These are phyloP conservation scores for Coemansia nantahalensis DNA, from an alignment of 192 early-diverging fungal genomes.

Conservation along the genomic window DNA sequence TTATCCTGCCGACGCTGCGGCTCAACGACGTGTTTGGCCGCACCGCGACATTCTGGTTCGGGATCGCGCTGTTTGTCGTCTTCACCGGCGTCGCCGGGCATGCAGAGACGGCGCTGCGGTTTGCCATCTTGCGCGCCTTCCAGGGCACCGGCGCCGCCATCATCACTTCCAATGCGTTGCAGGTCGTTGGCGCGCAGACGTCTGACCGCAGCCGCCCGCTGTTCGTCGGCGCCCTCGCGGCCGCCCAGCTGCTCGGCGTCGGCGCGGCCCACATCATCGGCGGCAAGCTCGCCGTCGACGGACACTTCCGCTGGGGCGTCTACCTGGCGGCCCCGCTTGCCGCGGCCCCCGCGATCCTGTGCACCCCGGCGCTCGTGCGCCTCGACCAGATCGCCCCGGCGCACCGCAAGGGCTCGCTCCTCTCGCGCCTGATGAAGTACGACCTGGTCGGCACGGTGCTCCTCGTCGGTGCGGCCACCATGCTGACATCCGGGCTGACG, in stretches of 20 bases:
- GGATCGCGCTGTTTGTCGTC: constrained; percentile 26
- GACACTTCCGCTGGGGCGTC: constrained; percentile 32
- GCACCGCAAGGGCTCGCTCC: constrained; percentile 17
- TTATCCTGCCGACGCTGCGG: constrained; percentile 33
- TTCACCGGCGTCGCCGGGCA: constrained; percentile 34
- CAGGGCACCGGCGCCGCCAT: constrained; percentile 45
- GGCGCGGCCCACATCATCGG: constrained; percentile 43
- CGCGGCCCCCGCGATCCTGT: constrained; percentile 29
- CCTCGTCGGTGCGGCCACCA: constrained; percentile 35
- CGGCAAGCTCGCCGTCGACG: constrained; percentile 36
- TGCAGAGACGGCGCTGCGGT: constrained; percentile 16
- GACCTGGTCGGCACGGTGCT: constrained; percentile 33
- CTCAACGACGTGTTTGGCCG: constrained; percentile 29
- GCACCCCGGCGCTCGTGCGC: constrained; percentile 30
- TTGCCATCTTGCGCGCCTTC: constrained; percentile 37
- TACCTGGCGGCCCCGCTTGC: constrained; percentile 44
- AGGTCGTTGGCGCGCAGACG: constrained; percentile 19
- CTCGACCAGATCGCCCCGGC: constrained; percentile 14
- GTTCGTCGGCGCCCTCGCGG: constrained; percentile 23
- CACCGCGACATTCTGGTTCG: constrained; percentile 32
- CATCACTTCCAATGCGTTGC: constrained; percentile 14
- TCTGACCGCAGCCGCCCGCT: constrained; percentile 37
- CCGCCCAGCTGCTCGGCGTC: constrained; percentile 41
- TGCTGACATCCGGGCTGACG: constrained; percentile 37
- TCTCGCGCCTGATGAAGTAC: constrained; percentile 17